Evolutionary conservation across 2,329 filamentous ascomycete genomes (phyloP), one percentile per base, ranked within the genome.

Genomic region (Fusarium redolens): DNA sequence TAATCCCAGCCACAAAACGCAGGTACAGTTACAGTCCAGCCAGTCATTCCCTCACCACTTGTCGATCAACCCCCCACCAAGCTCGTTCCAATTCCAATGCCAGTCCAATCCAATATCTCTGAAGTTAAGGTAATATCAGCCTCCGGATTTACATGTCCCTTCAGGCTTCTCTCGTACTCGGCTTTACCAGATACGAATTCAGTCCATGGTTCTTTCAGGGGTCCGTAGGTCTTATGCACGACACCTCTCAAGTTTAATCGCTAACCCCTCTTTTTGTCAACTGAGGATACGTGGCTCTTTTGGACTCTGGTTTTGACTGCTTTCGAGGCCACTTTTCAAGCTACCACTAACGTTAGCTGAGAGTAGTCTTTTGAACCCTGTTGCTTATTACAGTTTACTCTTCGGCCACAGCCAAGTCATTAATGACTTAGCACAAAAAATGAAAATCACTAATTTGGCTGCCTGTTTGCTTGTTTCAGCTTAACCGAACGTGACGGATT

Each of bases 21-120:
- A 73, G 71, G 70, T 73, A 73, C 70, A 61, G 66, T 55, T 47
- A n/a, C 51, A 61, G 55, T 22, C 43, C 51, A 67, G 51, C 61
- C 61, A 65, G 61, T 59, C 37, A 43, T 37, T 65, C 43, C 35
- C 61, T 59, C 38, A 45, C 28, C 37, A 35, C 25, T 22, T 71
- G 68, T 73, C 66, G 62, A 73, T 73, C 69, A 50, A 69, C 51
- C 61, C 70, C 70, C 70, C 70, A 60, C 67, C 66, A 64, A 66
- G 33, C 56, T 64, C 48, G 51, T 52, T 52, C 22, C 38, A 64
- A 57, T 62, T 43, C 35, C 43, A 52, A 59, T 65, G 15, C 33
- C 33, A 35, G 33, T 8, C 47, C 30, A 33, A 50, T 38, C 56
- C 68, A 67, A 33, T 31, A 18, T 30, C 40, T 30, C 31, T 8